Base-by-base conservation (phyloP, 768 basidiomycete species). In the Fibroporia radiculosa region DNA sequence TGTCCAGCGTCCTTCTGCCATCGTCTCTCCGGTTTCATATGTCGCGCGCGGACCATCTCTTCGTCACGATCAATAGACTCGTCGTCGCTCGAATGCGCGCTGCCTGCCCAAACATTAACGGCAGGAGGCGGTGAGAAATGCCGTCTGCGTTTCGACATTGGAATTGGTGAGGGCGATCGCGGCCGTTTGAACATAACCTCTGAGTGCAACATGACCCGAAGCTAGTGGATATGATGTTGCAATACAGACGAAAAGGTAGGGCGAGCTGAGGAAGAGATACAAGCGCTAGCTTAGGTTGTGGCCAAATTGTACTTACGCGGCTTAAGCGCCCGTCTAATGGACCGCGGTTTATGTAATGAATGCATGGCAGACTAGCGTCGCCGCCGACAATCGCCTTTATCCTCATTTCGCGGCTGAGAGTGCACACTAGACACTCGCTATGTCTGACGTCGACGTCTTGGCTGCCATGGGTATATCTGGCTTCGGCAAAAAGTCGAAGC, bases 381-480 rank as follows among this genome's bases (percentile, higher is more conserved):
- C n/a, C n/a, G n/a, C n/a, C n/a, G n/a, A n/a, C n/a, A n/a, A n/a
- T n/a, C n/a, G n/a, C n/a, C n/a, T n/a, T n/a, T n/a, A n/a, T n/a
- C n/a, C n/a, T n/a, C n/a, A n/a, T n/a, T n/a, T n/a, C n/a, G n/a
- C n/a, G n/a, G n/a, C n/a, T n/a, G n/a, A n/a, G n/a, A n/a, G n/a
- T n/a, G n/a, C n/a, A n/a, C n/a, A 14, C 42, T 40, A 18, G 49
- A 42, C 78, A 69, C 52, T 27, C 41, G 32, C 18, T n/a, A 77
- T 77, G 76, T 62, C 62, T 20, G 77, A 81, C 62, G 71, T 73
- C 66, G 86, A 89, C 49, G 65, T 90, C 16, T 74, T 90, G 55
- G 79, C 83, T 2, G 77, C 82, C 10, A 90, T 93, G 83, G 89
- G 89, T 5, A 85, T 92, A 45, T 55, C 78, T 55, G 84, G 84